Evolutionary conservation across 129 eudicot species (phyloP), one percentile per base, ranked within the genome.

Genomic region (Chrysanthemum makinoi): DNA sequence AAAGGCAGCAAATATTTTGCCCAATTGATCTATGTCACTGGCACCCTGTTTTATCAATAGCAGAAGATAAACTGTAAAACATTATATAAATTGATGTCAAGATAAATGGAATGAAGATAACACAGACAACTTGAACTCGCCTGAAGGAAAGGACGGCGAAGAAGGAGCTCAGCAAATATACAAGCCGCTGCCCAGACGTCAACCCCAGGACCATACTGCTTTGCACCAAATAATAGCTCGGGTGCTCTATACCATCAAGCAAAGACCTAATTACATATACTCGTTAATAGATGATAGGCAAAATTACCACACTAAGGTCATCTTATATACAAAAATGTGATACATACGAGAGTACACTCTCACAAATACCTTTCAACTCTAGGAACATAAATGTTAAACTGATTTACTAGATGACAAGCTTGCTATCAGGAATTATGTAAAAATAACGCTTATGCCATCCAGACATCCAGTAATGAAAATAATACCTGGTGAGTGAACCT

Each of bases 171-270:
- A 57, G 96, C 98, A 74, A 92, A 92, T 57, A 92, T 90, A 76
- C 98, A 89, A 77, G 98, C 98, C n/a, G 98, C 98, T 79, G 96
- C 98, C 98, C 98, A 92, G 8, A 92, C 87, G 75, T 92, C 98
- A 30, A 92, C 98, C 53, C 91, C 96, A 17, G 98, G 89, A 64
- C 98, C 98, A 68, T 92, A 92, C 51, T 89, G 96, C 78, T 89
- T 92, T 59, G 95, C 90, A 68, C 98, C 98, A 85, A 89, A 92
- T 78, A 92, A 73, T 69, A 92, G 85, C 83, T 92, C 98, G 2
- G 98, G 98, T 59, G 98, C 98, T 73, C 98, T 77, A 75, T 92
- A 92, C 98, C 98, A 92, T 67, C 98, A 84, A 65, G 98, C 98
- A 81, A 92, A 92, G 44, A 92, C 98, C 98, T 92, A 62, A 24